Evolutionary conservation across 306 rosid genomes (phyloP), one percentile per base, ranked within the genome.

Genomic region (Pueraria montana): DNA sequence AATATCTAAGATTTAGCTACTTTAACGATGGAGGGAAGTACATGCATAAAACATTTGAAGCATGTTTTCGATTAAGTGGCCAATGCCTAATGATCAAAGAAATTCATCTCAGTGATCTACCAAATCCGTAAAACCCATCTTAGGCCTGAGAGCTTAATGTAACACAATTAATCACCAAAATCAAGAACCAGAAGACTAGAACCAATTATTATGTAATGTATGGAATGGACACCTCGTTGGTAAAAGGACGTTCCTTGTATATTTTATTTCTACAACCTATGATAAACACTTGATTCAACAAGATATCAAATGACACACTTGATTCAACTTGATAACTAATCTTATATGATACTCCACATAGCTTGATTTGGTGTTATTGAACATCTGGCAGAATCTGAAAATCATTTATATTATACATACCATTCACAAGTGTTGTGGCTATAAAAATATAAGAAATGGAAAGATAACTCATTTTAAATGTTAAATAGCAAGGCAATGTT

Each of bases 101-200:
- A 0, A 32, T 64, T 32, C 45, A 64, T 65, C 45, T 61, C 17
- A 59, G 68, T 62, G 5, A 62, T 62, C 4, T 34, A 18, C 45
- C 71, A 64, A 64, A 9, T 66, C 30, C 18, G 72, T 40, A 17
- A 32, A 65, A 4, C 27, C 1, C 72, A 56, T 49, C 14, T 49
- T 27, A 72, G 76, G 58, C 38, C 8, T 24, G 8, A 46, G 34
- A 27, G 45, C 18, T 49, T 5, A 50, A 50, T 27, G 27, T 50
- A 73, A 52, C 78, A 72, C n/a, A 32, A 50, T 11, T 30, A 65
- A 73, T 74, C 13, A 32, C 26, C 49, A n/a, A 73, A 52, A 73
- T 20, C 48, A 73, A 73, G 12, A 32, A 73, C 43, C 76, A 72
- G 16, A 46, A 50, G 78, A 52, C 64, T 52, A 73, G 65, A 73